Evolutionary conservation across 169 alveolate genomes (phyloP), one percentile per base, ranked within the genome.

Genomic region (Plasmodium vinckei): DNA sequence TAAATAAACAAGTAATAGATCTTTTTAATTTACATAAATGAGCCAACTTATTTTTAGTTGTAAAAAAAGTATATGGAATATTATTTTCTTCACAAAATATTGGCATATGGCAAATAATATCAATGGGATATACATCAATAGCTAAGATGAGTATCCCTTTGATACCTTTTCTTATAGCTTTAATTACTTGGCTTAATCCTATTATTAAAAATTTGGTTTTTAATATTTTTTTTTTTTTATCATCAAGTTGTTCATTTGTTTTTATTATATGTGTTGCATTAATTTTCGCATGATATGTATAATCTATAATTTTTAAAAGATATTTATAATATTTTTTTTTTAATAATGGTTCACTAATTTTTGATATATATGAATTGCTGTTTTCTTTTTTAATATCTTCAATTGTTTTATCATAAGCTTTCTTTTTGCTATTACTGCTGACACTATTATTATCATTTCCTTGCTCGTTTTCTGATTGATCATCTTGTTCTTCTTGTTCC

Each of bases 131-230:
- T 21, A 98, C 98, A 87, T 98, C 99, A 51, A 98, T 97, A 27
- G 99, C 99, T 68, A 98, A 70, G 13, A 98, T 87, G 15, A 97
- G 98, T 47, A 98, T 91, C 25, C 99, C 99, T 63, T 63, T 72
- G 12, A 46, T 72, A 15, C 98, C 98, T 90, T 97, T 97, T 65
- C 98, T 92, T 27, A 98, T 87, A 57, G 98, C 97, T 88, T 98
- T 98, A 33, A 98, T 97, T 12, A 98, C 99, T 89, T 98, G 99
- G 68, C 94, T 97, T 17, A 98, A 99, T 59, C 99, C 99, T 59
- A 75, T 75, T 10, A 59, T 73, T 33, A 75, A 13, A 27, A 75
- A 75, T 15, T 75, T 59, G 19, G 57, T 75, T 75, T 75, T 75
- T 54, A 75, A 46, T 47, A 75, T 61, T 75, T 75, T 75, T 75